These are phyloP conservation scores for Anthostomella pinea DNA, from an alignment of 2,329 filamentous ascomycete species.

Conservation along the genomic window DNA sequence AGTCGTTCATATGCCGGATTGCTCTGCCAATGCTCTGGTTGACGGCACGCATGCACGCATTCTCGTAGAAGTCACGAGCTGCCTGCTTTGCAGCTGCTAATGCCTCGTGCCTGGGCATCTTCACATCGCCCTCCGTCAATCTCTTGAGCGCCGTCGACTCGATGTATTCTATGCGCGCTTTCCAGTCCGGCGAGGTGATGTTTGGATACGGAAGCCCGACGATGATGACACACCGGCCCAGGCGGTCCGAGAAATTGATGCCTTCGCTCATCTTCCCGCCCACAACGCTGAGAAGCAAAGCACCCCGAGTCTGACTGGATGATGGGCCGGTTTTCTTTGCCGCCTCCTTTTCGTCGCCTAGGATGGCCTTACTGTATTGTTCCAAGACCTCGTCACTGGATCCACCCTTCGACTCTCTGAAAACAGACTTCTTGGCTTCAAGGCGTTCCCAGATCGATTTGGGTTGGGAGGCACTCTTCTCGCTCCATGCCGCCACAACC, in stretches of 20 bases:
- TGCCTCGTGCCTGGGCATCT: constrained; percentile 29
- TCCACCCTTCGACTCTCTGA: constrained; percentile 54
- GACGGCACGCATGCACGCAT: constrained; percentile 92
- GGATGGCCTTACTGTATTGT: constrained; percentile 69
- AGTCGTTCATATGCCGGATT: constrained; percentile 84
- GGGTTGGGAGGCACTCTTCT: constrained; percentile 28
- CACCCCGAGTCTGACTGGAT: constrained; percentile 49
- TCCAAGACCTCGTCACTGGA: constrained; percentile 68
- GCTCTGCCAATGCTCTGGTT: constrained; percentile 95
- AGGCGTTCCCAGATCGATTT: constrained; percentile 59
- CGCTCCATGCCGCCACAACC: constrained; percentile 63
- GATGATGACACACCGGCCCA: constrained; percentile 88
- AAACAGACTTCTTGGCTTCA: constrained; percentile 57
- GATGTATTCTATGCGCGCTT: constrained; percentile 84
- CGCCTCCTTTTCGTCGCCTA: constrained; percentile 38
- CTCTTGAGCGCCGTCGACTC: constrained; percentile 55
- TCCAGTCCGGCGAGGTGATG: constrained; percentile 85
- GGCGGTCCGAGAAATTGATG: constrained; percentile 92
- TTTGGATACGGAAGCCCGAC: constrained; percentile 93
- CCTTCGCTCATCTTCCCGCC: constrained; percentile 95
- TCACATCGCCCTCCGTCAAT: constrained; percentile 27
- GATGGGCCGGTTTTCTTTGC: constrained; percentile 1
- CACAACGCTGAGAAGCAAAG: constrained; percentile 83
- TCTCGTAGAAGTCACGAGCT: constrained; percentile 83
- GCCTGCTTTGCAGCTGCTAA: constrained; percentile 48